phyloP scores from a whole-genome alignment of 768 basidiomycete species.

The Leccinum boreale region DNA sequence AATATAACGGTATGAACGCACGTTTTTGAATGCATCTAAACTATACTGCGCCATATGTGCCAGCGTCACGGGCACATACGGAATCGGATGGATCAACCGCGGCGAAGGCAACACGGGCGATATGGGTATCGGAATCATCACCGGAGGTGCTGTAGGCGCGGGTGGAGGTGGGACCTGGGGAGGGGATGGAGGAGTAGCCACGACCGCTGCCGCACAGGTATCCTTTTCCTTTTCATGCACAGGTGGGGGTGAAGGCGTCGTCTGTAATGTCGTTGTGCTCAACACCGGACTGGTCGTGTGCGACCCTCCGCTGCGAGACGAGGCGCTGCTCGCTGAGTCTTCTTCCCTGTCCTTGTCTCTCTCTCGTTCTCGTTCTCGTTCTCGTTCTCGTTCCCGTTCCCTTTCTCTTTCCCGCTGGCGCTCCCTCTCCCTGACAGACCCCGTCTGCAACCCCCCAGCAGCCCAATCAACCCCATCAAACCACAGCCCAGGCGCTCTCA shows the following conservation, averaged over 20 bases:
- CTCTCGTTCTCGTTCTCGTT: conserved; percentile 17
- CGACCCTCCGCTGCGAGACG: conserved; percentile 49
- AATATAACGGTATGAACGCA: conserved; percentile 32
- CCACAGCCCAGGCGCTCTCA: conserved; percentile 63
- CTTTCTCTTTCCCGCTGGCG: neutral
- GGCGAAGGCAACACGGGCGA: conserved; percentile 65
- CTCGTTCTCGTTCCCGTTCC: conserved; percentile 33
- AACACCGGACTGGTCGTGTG: conserved; percentile 70
- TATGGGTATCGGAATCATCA: conserved; percentile 37
- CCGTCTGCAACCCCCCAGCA: conserved; percentile 21
- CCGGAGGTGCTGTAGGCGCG: neutral
- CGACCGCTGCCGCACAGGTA: conserved; percentile 16
- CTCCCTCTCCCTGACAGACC: conserved; percentile 27
- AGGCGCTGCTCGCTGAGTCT: conserved; percentile 45
- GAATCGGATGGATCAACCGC: conserved; percentile 60
- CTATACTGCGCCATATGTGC: conserved; percentile 55
- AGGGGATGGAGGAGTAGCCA: neutral
- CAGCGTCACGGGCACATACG: conserved; percentile 59
- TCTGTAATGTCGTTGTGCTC: conserved; percentile 70
- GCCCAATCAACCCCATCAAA: conserved; percentile 71
- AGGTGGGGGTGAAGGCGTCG: conserved; percentile 76
- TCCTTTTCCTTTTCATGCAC: conserved; percentile 36
- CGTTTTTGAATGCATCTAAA: conserved; percentile 53
- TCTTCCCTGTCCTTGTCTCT: conserved; percentile 35
- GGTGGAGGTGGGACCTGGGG: neutral